Conservation (phyloP, 805 yeast species). For the Yamadazyma kitorensis region DNA sequence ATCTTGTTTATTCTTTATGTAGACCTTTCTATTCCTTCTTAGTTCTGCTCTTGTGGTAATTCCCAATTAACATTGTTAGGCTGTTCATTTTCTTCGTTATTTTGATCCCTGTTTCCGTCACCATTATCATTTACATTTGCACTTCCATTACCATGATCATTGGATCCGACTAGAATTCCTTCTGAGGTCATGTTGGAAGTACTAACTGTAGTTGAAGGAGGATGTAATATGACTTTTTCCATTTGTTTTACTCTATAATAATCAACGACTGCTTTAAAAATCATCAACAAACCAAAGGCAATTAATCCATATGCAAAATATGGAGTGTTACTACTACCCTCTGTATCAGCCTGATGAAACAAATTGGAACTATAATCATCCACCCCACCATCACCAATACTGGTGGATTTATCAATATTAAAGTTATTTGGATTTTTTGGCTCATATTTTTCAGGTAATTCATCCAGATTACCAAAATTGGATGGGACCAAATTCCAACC, state of each 20-base stretch:
- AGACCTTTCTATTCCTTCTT: too few species aligned
- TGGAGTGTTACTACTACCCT: constrained; percentile 32
- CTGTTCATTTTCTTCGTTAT: neutral
- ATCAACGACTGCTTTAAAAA: constrained; percentile 66
- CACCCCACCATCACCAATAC: constrained; percentile 25
- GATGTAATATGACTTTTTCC: constrained; percentile 57
- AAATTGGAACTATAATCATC: constrained; percentile 30
- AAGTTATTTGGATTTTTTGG: constrained; percentile 33
- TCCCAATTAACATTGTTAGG: constrained; percentile 1
- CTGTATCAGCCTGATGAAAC: constrained; percentile 13
- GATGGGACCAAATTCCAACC: constrained; percentile 44
- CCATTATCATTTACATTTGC: too few species aligned
- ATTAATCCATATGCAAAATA: constrained; percentile 62
- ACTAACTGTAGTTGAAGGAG: constrained; percentile 6
- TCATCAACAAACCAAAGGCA: constrained; percentile 63
- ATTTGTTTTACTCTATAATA: constrained; percentile 72
- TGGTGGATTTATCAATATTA: constrained; percentile 27
- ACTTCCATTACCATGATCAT: neutral
- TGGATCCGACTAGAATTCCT: constrained; percentile 14
- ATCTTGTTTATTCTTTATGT: too few species aligned
- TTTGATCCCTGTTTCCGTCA: too few species aligned
- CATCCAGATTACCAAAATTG: constrained; percentile 36
- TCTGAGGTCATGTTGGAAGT: constrained; percentile 8
- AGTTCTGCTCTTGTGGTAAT: too few species aligned
- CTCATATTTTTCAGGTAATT: constrained; percentile 29